These are phyloP conservation scores for Cerioporus squamosus DNA, from an alignment of 1,284 basidiomycete species.

Conservation along the genomic window DNA sequence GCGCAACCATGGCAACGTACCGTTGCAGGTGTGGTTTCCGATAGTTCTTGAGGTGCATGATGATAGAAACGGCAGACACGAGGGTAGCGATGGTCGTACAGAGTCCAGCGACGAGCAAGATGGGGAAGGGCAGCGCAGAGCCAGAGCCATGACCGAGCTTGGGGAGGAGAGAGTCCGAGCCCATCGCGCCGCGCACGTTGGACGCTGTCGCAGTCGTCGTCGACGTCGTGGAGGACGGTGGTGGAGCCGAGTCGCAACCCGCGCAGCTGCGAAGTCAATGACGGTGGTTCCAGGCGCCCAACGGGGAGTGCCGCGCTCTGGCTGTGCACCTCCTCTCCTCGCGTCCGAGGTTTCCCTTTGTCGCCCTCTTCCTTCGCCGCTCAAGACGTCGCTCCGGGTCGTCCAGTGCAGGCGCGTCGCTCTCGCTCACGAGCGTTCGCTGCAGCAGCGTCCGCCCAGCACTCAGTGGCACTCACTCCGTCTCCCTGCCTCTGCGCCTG, in stretches of 20 bases:
- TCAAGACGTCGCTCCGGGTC: too few species aligned
- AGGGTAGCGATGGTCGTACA: conserved; percentile 75
- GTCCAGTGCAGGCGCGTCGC: too few species aligned
- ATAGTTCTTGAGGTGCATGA: conserved; percentile 90
- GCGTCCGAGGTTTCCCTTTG: too few species aligned
- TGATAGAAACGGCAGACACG: conserved; percentile 84
- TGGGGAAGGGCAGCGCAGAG: conserved; percentile 46
- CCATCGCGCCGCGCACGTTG: not conserved
- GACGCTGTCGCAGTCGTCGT: not conserved
- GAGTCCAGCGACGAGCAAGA: conserved; percentile 68
- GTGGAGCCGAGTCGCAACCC: not conserved
- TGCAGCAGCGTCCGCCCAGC: too few species aligned
- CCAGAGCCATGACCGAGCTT: conserved; percentile 42
- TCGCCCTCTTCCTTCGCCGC: too few species aligned
- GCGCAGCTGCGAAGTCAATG: not conserved
- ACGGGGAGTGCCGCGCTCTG: too few species aligned
- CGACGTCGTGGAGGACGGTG: not conserved
- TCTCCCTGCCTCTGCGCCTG: too few species aligned
- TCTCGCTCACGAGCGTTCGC: too few species aligned
- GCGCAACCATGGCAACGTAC: conserved; percentile 41
- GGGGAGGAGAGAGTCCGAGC: not conserved
- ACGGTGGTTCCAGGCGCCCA: too few species aligned
- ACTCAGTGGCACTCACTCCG: too few species aligned
- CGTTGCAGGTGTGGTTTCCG: conserved; percentile 82
- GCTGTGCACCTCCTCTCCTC: too few species aligned